Conservation (phyloP, 352 stramenopile genomes). For the Phytophthora nicotianae region DNA sequence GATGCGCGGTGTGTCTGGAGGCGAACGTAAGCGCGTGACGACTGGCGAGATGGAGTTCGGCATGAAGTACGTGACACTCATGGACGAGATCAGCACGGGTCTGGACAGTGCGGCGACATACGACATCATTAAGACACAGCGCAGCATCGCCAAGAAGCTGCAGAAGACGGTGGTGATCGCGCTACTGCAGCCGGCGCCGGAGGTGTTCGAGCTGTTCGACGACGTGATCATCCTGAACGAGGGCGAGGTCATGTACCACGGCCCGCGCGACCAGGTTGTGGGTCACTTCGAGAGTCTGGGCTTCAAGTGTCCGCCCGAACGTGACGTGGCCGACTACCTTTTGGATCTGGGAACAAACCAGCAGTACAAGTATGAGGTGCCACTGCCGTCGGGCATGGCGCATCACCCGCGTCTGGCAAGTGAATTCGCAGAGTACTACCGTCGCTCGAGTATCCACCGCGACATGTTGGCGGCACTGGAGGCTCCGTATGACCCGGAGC, state of each 20-base stretch:
- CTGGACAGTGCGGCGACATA: slow-evolving; percentile 63
- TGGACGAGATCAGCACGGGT: slow-evolving; percentile 83
- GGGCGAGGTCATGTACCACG: slow-evolving; percentile 48
- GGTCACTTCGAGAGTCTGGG: slow-evolving; percentile 44
- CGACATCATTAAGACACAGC: slow-evolving; percentile 56
- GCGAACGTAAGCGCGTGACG: slow-evolving; percentile 77
- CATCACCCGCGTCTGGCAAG: slow-evolving; percentile 37
- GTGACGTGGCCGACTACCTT: slow-evolving; percentile 50
- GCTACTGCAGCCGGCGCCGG: slow-evolving; percentile 82
- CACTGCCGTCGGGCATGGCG: slow-evolving; percentile 11
- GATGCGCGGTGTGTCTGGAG: slow-evolving; percentile 69
- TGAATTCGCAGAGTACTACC: slow-evolving; percentile 42
- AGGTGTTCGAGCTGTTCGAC: slow-evolving; percentile 58
- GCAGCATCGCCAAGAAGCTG: slow-evolving; percentile 50
- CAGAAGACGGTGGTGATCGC: slow-evolving; percentile 68
- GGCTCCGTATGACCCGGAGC: slow-evolving; percentile 26
- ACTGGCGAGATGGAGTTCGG: slow-evolving; percentile 88
- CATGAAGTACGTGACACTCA: slow-evolving; percentile 73
- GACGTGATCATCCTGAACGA: slow-evolving; percentile 58
- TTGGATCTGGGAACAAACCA: slow-evolving; percentile 50
- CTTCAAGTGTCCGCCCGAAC: slow-evolving; percentile 40
- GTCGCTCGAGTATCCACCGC: slow-evolving; percentile 34
- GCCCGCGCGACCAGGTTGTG: slow-evolving; percentile 49
- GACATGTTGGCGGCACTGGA: slow-evolving; percentile 34
- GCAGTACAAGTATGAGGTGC: slow-evolving; percentile 43